These are phyloP conservation scores for Syzygium syzygioides DNA, from an alignment of 441 rosid species.

Conservation along the genomic window DNA sequence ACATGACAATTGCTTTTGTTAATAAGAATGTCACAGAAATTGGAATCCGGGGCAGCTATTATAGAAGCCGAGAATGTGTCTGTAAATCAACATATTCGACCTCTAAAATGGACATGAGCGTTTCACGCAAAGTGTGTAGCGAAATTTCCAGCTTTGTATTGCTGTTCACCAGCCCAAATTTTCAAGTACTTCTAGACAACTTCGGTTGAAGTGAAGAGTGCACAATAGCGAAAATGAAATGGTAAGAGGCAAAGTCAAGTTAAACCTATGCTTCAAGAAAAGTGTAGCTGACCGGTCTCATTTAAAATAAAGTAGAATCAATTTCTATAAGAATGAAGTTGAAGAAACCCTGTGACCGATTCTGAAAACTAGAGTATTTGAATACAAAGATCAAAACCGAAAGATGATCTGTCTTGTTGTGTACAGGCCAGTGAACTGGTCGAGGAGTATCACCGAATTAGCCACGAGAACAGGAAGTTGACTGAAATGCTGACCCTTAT, in stretches of 20 bases:
- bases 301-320: neutral
- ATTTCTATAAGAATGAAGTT: neutral
- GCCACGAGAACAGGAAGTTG: conserved; percentile 1
- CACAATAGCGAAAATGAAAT: neutral
- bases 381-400: neutral
- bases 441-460: neutral
- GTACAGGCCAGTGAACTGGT: neutral
- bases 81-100: neutral
- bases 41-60: neutral
- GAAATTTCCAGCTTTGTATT: neutral
- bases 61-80: neutral
- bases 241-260: neutral
- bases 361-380: neutral
- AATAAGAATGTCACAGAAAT: neutral
- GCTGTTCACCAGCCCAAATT: neutral
- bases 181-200: neutral
- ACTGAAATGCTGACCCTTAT: neutral
- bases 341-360: neutral
- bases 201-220: neutral
- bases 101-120: neutral
- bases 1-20: neutral
- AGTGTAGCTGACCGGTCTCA: neutral
- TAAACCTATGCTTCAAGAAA: neutral
- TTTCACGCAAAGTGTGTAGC: neutral
- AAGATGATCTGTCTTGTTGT: neutral